phyloP scores from a whole-genome alignment of 495 filamentous ascomycete genomes.

The Penicillium argentinense region DNA sequence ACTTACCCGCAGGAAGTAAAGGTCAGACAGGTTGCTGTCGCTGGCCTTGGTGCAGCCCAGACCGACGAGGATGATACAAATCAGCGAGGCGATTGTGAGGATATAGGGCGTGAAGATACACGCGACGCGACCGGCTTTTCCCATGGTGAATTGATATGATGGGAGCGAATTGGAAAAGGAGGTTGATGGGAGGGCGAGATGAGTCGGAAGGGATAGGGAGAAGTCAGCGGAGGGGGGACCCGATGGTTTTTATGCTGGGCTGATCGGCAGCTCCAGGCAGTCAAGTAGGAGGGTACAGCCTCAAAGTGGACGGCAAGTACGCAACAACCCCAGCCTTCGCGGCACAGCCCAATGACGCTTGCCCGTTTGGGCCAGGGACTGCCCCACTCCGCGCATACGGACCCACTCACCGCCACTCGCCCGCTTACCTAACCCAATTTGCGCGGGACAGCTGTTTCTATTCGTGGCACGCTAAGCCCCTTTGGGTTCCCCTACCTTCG shows the following conservation, averaged over 20 bases:
- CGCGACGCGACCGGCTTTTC: conserved; percentile 70
- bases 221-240: conserved; percentile 2
- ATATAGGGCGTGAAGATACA: conserved; percentile 81
- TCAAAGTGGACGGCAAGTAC: conserved; percentile 1
- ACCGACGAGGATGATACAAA: conserved; percentile 71
- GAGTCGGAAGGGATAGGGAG: conserved; percentile 2
- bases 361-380: too few relatives aligned
- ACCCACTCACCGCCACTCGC: conserved; percentile 22
- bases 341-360: too few relatives aligned
- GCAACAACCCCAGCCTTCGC: neutral
- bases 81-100: conserved; percentile 68
- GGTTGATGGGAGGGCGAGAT: conserved; percentile 1
- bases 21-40: conserved; percentile 42
- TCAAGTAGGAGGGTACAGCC: conserved; percentile 7
- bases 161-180: neutral
- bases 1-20: conserved; percentile 74
- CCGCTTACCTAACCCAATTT: too few relatives aligned
- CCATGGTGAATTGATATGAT: conserved; percentile 49
- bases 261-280: conserved; percentile 7
- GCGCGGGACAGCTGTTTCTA: conserved; percentile 21
- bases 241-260: conserved; percentile 13
- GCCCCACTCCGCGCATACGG: too few relatives aligned
- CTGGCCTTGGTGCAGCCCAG: conserved; percentile 69
- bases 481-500: conserved; percentile 1
- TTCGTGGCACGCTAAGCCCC: conserved; percentile 23